Percentiles rank a stretch among this genome's conserved stretches.
phyloP scores from a whole-genome alignment of 1,139 yeast genomes.

The Schwanniomyces etchellsii region DNA sequence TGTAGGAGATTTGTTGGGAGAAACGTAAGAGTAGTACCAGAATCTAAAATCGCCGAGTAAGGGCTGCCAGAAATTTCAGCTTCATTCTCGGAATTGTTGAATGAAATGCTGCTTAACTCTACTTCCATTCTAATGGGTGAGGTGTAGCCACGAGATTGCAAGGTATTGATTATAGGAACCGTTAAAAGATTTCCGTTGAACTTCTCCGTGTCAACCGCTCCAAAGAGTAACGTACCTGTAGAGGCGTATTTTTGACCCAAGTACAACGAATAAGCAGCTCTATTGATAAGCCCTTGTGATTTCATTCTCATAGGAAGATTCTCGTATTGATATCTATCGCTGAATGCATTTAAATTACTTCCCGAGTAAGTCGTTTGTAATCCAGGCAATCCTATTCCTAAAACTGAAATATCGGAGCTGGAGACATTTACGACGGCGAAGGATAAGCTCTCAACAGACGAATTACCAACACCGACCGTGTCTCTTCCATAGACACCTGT shows the following conservation, averaged over 20 bases:
- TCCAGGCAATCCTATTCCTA: constrained; percentile 53
- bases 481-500: constrained; percentile 55
- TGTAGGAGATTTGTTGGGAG: constrained; percentile 22
- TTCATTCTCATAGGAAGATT: constrained; percentile 25
- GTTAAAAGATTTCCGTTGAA: constrained; percentile 30
- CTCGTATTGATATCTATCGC: constrained; percentile 14
- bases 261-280: constrained; percentile 49
- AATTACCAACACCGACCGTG: constrained; percentile 31
- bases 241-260: constrained; percentile 14
- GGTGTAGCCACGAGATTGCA: constrained; percentile 11
- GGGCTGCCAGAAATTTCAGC: constrained; percentile 12
- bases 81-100: constrained; percentile 9
- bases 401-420: constrained; percentile 39
- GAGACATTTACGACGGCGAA: constrained; percentile 46
- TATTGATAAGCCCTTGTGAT: constrained; percentile 41
- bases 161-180: constrained; percentile 24
- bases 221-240: constrained; percentile 39
- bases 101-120: constrained; percentile 14
- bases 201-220: constrained; percentile 48
- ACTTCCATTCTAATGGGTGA: constrained; percentile 24
- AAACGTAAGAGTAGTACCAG: constrained; percentile 38
- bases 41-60: constrained; percentile 33
- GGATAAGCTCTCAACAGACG: constrained; percentile 38
- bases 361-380: constrained; percentile 35
- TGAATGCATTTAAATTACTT: not conserved